phyloP scores from a whole-genome alignment of 768 basidiomycete species.

The Neoboletus subvelutipes region DNA sequence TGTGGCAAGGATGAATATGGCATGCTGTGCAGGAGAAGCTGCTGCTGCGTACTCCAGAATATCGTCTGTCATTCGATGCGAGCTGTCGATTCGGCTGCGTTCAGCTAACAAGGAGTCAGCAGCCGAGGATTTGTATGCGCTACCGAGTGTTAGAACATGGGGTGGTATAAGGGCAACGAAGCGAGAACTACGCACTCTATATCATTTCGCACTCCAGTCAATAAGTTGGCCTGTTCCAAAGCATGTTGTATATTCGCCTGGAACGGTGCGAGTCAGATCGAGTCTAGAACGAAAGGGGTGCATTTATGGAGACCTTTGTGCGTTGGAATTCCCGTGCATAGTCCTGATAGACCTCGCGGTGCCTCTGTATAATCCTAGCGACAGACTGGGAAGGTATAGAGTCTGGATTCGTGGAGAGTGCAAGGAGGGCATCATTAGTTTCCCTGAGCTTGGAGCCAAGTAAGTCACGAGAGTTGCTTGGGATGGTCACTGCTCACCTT shows the following conservation, averaged over 20 bases:
- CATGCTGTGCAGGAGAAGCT: not conserved
- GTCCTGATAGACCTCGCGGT: conserved; percentile 87
- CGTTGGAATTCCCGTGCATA: conserved; percentile 80
- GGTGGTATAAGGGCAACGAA: not conserved
- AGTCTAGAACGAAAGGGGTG: not conserved
- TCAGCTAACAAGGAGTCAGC: conserved; percentile 88
- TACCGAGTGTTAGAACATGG: conserved; percentile 30
- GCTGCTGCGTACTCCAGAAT: conserved; percentile 67
- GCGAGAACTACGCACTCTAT: conserved; percentile 67
- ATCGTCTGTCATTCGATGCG: conserved; percentile 93
- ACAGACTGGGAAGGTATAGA: conserved; percentile 73
- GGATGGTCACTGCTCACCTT: conserved; percentile 56
- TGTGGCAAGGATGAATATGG: conserved; percentile 30
- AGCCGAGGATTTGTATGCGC: conserved; percentile 88
- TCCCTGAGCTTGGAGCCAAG: conserved; percentile 67
- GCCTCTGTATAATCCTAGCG: conserved; percentile 86
- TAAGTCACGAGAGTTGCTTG: conserved; percentile 6
- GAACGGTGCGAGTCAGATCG: not conserved
- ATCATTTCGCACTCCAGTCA: conserved; percentile 91
- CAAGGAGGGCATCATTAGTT: conserved; percentile 76
- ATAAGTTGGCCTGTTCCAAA: conserved; percentile 81
- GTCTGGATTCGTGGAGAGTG: conserved; percentile 65
- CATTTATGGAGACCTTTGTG: conserved; percentile 61
- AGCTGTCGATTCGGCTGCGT: conserved; percentile 85
- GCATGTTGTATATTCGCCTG: conserved; percentile 81